Conservation (phyloP, 768 basidiomycete genomes). For the Filobasidium floriforme region DNA sequence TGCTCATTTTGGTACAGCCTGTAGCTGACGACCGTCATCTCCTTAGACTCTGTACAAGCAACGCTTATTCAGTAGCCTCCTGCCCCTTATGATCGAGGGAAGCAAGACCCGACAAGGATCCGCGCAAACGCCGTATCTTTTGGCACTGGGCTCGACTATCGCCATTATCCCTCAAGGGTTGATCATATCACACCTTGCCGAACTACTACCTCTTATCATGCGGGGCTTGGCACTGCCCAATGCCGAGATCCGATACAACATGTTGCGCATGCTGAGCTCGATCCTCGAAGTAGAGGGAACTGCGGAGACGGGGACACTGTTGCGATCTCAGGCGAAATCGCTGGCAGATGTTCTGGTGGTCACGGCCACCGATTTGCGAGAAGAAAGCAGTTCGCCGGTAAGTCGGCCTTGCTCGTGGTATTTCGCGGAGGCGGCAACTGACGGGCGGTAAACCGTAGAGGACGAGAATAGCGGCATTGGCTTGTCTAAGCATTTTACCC, state of each 20-base stretch:
- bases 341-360: slow-evolving; percentile 66
- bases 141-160: slow-evolving; percentile 74
- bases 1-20: neutral
- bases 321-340: slow-evolving; percentile 64
- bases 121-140: slow-evolving; percentile 63
- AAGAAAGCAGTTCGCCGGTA: neutral
- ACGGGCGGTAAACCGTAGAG: slow-evolving; percentile 48
- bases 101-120: slow-evolving; percentile 47
- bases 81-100: slow-evolving; percentile 67
- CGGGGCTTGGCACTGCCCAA: slow-evolving; percentile 74
- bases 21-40: neutral
- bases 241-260: slow-evolving; percentile 62
- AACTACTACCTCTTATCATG: slow-evolving; percentile 84
- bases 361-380: slow-evolving; percentile 45
- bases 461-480: slow-evolving; percentile 67
- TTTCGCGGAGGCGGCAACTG: too few relatives aligned
- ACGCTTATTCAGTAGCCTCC: slow-evolving; percentile 57
- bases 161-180: slow-evolving; percentile 68
- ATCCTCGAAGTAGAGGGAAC: slow-evolving; percentile 56
- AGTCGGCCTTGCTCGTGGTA: neutral
- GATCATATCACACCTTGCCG: slow-evolving; percentile 61
- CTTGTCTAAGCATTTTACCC: slow-evolving; percentile 67
- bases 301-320: slow-evolving; percentile 35
- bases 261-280: slow-evolving; percentile 68
- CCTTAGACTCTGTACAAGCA: slow-evolving; percentile 47